Conservation (phyloP, 768 basidiomycete species). For the Suillus clintonianus region DNA sequence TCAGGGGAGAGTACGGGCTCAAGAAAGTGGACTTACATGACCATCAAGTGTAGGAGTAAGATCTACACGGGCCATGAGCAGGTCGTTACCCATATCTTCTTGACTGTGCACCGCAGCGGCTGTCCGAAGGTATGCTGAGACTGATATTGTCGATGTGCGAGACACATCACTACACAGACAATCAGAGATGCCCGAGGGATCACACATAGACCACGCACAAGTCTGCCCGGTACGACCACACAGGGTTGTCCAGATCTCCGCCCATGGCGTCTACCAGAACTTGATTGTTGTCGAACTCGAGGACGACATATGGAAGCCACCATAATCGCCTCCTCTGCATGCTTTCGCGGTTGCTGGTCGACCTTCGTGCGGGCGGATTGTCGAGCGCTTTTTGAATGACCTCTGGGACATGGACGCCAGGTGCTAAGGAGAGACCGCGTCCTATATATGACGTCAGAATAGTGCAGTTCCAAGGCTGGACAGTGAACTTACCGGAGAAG, state of each 20-base stretch:
- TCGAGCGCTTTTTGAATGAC: slow-evolving; percentile 83
- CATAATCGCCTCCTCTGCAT: slow-evolving; percentile 89
- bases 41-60: slow-evolving; percentile 82
- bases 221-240: slow-evolving; percentile 95
- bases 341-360: slow-evolving; percentile 82
- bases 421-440: slow-evolving; percentile 78
- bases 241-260: slow-evolving; percentile 85
- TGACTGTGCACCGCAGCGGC: slow-evolving; percentile 68
- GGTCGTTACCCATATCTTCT: slow-evolving; percentile 96
- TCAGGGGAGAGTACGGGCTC: slow-evolving; percentile 13
- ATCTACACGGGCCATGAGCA: slow-evolving; percentile 91
- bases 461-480: slow-evolving; percentile 10
- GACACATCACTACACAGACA: slow-evolving; percentile 80
- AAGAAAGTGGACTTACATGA: slow-evolving; percentile 49
- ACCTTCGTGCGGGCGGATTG: slow-evolving; percentile 54
- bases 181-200: slow-evolving; percentile 10
- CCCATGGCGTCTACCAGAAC: slow-evolving; percentile 94
- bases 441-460: slow-evolving; percentile 41
- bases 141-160: slow-evolving; percentile 87
- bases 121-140: slow-evolving; percentile 90
- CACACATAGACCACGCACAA: slow-evolving; percentile 62
- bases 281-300: slow-evolving; percentile 98
- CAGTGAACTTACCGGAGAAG: slow-evolving; percentile 70
- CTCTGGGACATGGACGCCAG: slow-evolving; percentile 77
- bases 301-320: slow-evolving; percentile 96